Evolutionary conservation across 1,139 yeast species (phyloP).

Genomic region (Lodderomyces beijingensis): DNA sequence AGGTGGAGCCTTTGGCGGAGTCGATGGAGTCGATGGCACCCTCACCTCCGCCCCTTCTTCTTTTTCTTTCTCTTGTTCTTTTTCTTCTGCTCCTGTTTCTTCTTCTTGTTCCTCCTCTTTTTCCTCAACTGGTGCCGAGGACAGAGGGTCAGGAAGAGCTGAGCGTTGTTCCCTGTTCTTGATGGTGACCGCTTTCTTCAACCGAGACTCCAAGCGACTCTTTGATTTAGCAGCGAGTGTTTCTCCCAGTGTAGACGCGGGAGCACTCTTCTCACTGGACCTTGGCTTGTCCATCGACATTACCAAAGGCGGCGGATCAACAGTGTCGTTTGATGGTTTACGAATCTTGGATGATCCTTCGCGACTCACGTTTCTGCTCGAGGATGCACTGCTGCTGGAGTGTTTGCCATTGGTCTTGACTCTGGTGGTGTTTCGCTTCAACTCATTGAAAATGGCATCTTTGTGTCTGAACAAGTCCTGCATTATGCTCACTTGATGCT

Average conservation of each 20-base stretch:
- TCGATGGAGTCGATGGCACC: neutral
- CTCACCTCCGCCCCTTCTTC: neutral
- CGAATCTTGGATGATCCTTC: neutral
- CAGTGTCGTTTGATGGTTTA: neutral
- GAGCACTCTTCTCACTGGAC: neutral
- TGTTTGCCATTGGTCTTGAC: conserved; percentile 1
- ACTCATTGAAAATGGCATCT: conserved; percentile 36
- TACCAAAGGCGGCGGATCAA: neutral
- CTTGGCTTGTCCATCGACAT: too few species aligned
- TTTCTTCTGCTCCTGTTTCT: conserved; percentile 4
- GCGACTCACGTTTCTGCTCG: conserved; percentile 2
- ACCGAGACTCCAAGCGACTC: conserved; percentile 28
- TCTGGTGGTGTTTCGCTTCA: conserved; percentile 30
- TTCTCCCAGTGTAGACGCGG: conserved; percentile 1
- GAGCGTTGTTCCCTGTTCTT: neutral
- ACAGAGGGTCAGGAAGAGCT: neutral
- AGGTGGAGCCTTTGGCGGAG: conserved; percentile 4
- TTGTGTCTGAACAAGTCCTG: conserved; percentile 47
- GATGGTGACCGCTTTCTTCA: conserved; percentile 27
- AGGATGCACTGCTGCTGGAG: neutral
- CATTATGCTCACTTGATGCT: conserved; percentile 55
- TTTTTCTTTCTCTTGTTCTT: conserved; percentile 1
- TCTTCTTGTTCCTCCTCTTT: neutral
- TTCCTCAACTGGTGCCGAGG: neutral
- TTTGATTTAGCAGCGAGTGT: conserved; percentile 19